Conservation (phyloP, 768 basidiomycete species). For the Sporobolomyces roseus region DNA sequence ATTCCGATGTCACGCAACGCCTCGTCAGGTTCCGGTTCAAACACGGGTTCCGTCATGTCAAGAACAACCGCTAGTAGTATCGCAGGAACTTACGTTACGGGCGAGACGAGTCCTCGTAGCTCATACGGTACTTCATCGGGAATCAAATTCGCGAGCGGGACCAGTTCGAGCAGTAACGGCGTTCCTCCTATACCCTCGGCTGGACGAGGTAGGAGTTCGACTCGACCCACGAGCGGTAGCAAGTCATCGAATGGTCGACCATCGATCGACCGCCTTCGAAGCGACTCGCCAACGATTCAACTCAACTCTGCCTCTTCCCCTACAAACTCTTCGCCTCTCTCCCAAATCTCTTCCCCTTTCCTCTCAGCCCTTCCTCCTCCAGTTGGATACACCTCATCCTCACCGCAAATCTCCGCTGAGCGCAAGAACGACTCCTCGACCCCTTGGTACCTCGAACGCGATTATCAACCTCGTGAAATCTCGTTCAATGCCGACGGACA, state of each 20-base stretch:
- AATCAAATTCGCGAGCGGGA: constrained; percentile 19
- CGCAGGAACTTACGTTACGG: constrained; percentile 24
- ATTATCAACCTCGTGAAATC: constrained; percentile 77
- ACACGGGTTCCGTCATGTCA: constrained; percentile 9
- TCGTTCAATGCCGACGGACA: constrained; percentile 84
- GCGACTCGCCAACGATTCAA: constrained; percentile 1
- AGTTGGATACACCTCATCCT: background rate
- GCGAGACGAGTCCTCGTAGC: constrained; percentile 32
- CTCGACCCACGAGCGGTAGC: constrained; percentile 1
- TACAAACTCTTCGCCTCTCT: constrained; percentile 9
- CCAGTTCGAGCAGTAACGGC: background rate
- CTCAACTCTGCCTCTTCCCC: background rate
- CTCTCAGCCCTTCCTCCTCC: constrained; percentile 1
- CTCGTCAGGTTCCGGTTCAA: constrained; percentile 27
- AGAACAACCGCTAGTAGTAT: constrained; percentile 10
- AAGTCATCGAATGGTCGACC: constrained; percentile 12
- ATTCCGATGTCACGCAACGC: constrained; percentile 22
- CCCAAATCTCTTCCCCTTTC: constrained; percentile 6
- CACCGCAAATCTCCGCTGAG: background rate
- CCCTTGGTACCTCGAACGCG: constrained; percentile 49
- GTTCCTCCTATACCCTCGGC: background rate
- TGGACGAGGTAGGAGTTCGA: background rate
- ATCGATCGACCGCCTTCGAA: background rate
- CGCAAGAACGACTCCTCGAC: background rate
- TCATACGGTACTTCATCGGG: constrained; percentile 19